These are phyloP conservation scores for Thecaphora thlaspeos DNA, from an alignment of 1,284 basidiomycete genomes.

Conservation along the genomic window DNA sequence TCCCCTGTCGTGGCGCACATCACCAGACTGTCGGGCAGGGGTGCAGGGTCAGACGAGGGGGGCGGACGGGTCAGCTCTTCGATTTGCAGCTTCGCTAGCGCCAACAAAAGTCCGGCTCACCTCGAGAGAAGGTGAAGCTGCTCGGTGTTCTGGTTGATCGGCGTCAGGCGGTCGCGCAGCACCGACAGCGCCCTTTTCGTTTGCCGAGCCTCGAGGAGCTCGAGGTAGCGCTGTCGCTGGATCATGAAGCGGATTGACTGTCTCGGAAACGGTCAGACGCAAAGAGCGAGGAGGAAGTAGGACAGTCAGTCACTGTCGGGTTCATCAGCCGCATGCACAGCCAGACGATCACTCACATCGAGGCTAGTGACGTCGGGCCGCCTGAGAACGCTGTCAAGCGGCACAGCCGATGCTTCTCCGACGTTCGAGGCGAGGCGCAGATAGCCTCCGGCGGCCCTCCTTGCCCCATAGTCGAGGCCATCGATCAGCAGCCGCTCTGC, in stretches of 20 bases:
- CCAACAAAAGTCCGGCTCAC: neutral
- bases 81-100: no score
- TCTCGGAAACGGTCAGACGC: constrained; percentile 40
- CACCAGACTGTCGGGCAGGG: constrained; percentile 44
- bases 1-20: constrained; percentile 66
- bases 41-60: no score
- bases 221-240: constrained; percentile 91
- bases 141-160: constrained; percentile 57
- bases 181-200: constrained; percentile 80
- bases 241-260: constrained; percentile 83
- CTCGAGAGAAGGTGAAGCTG: constrained; percentile 42
- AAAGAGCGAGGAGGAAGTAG: no score
- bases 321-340: no score
- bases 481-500: constrained; percentile 71
- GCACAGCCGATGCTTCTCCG: constrained; percentile 7
- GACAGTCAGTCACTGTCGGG: no score
- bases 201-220: constrained; percentile 80
- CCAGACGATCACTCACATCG: constrained; percentile 10
- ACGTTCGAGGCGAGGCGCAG: neutral
- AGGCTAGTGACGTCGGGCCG: constrained; percentile 29
- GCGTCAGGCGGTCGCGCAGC: constrained; percentile 81
- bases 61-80: no score
- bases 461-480: constrained; percentile 41
- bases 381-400: constrained; percentile 39
- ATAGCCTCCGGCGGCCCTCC: constrained; percentile 4